A percentile compares a stretch with the other conserved stretches of the same genome.
Evolutionary conservation across 1,284 basidiomycete genomes (phyloP).

Genomic region (Malassezia psittaci): DNA sequence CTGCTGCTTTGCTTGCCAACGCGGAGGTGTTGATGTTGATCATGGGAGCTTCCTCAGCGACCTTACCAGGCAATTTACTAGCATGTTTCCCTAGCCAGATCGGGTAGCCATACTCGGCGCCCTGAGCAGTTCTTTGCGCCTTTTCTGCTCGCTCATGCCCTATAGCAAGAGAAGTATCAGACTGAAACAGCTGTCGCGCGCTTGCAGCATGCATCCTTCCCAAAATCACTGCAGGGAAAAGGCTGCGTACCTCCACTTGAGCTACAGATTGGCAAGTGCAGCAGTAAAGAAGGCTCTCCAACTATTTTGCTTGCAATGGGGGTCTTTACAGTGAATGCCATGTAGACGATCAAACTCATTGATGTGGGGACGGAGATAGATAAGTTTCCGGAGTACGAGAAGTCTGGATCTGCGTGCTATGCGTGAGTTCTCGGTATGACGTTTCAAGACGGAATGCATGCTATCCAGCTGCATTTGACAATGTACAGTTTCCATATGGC

Average conservation of each 20-base stretch:
- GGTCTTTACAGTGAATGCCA: no score
- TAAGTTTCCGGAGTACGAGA: no score
- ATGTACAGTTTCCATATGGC: neutral
- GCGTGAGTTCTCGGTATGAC: no score
- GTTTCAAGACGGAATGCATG: neutral
- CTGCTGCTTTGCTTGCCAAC: constrained; percentile 12
- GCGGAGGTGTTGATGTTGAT: neutral
- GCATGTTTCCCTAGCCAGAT: constrained; percentile 19
- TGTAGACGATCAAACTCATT: no score
- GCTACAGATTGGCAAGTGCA: no score
- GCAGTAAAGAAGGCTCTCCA: no score
- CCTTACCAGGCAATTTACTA: neutral
- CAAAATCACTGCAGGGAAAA: constrained; percentile 7
- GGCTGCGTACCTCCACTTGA: neutral
- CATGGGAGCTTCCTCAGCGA: neutral
- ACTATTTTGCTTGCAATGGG: no score
- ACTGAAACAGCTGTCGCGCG: constrained; percentile 20
- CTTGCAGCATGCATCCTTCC: constrained; percentile 6
- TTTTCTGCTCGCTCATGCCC: constrained; percentile 18
- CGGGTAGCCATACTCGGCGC: constrained; percentile 13
- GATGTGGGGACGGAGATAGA: no score
- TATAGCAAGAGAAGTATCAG: constrained; percentile 17
- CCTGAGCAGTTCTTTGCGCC: constrained; percentile 16
- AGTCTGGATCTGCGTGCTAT: no score
- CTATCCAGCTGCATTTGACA: neutral